Conservation (phyloP, 192 early-diverging fungal species). For the Hyaloraphidium curvatum region DNA sequence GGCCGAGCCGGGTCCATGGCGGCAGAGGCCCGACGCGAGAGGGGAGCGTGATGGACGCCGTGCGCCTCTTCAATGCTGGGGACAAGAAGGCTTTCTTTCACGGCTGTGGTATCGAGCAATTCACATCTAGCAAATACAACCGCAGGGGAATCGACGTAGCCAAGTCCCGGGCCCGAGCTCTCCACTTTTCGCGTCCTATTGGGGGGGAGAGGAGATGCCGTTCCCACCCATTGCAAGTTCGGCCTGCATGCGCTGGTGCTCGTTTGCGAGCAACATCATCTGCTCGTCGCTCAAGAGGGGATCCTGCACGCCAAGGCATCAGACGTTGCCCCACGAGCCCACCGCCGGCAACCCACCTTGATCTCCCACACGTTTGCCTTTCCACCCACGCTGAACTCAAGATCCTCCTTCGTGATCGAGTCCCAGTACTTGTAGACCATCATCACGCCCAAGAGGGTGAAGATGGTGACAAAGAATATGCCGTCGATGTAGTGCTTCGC, state of each 20-base stretch:
- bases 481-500: constrained; percentile 94
- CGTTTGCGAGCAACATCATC: constrained; percentile 6
- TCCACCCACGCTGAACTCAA: constrained; percentile 77
- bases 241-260: constrained; percentile 1
- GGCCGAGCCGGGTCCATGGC: too few relatives aligned
- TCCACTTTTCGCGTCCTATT: too few relatives aligned
- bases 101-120: too few relatives aligned
- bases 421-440: constrained; percentile 99
- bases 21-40: too few relatives aligned
- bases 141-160: too few relatives aligned
- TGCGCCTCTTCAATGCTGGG: too few relatives aligned
- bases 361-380: constrained; percentile 74
- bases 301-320: not conserved
- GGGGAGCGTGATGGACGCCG: too few relatives aligned
- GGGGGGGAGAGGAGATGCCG: too few relatives aligned
- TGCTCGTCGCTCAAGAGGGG: constrained; percentile 5
- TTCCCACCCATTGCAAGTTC: not conserved
- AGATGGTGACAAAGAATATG: constrained; percentile 86
- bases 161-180: too few relatives aligned
- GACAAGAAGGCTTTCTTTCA: too few relatives aligned
- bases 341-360: constrained; percentile 15
- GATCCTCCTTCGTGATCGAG: constrained; percentile 93
- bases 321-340: not conserved
- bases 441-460: constrained; percentile 83
- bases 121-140: too few relatives aligned